Percentiles rank a stretch among this genome's conserved stretches.
Conservation (phyloP, 345 rosid genomes). For the Eucalyptus regnans region DNA sequence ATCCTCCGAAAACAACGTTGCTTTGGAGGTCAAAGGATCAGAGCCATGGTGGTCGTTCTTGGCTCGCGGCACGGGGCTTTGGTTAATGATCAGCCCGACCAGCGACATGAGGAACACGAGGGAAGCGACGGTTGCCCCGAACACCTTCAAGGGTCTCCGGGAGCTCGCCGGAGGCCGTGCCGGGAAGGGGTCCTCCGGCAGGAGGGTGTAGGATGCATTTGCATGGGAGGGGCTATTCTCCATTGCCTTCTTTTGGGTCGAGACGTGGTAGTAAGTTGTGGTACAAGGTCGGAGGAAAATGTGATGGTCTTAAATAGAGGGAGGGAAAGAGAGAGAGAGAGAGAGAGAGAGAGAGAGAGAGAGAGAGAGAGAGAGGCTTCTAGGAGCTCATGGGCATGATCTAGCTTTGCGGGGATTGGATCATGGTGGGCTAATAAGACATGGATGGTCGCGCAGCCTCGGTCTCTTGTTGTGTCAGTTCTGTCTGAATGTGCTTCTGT, state of each 20-base stretch:
- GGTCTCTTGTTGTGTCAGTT: not conserved
- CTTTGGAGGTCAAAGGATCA: not conserved
- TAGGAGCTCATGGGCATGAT: not conserved
- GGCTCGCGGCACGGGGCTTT: slow-evolving; percentile 11
- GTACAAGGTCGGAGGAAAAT: not conserved
- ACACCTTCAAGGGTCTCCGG: slow-evolving; percentile 18
- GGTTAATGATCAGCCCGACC: slow-evolving; percentile 22
- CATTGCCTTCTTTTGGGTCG: not conserved
- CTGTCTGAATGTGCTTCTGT: not conserved
- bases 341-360: not conserved
- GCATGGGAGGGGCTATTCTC: not conserved
- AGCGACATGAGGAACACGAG: slow-evolving; percentile 25
- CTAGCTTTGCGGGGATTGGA: not conserved
- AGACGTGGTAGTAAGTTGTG: not conserved
- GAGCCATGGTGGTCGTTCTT: not conserved
- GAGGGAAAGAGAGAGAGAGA: too few species aligned
- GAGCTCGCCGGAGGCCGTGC: not conserved
- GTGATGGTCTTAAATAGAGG: not conserved
- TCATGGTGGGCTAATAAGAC: not conserved
- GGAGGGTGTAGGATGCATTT: slow-evolving; percentile 11
- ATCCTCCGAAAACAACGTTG: not conserved
- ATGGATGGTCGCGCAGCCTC: not conserved
- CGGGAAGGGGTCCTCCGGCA: slow-evolving; percentile 20
- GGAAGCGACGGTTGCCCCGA: slow-evolving; percentile 4
- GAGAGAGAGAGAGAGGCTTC: not conserved